Evolutionary conservation across 345 rosid species (phyloP).

Genomic region (Erucastrum elatum): DNA sequence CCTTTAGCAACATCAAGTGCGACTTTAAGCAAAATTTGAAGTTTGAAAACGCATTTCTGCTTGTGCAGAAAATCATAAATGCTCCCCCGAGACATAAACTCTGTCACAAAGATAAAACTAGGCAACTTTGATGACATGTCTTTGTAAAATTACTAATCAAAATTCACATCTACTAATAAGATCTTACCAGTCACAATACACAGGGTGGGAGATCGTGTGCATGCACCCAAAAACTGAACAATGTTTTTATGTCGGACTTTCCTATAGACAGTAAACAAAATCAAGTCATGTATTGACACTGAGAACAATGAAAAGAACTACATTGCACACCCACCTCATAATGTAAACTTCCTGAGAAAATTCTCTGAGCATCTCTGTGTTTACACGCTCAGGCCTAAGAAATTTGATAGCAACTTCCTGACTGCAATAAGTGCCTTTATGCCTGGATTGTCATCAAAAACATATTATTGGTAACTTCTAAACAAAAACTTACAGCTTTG

Average conservation of each 20-base stretch:
- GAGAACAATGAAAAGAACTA: conserved; percentile 9
- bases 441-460: conserved; percentile 50
- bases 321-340: conserved; percentile 68
- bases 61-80: conserved; percentile 87
- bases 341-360: conserved; percentile 94
- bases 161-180: background rate
- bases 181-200: conserved; percentile 91
- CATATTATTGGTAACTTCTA: conserved; percentile 18
- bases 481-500: background rate
- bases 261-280: conserved; percentile 45
- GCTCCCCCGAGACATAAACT: conserved; percentile 95
- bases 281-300: background rate
- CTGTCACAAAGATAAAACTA: conserved; percentile 47
- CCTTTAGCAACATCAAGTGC: conserved; percentile 94
- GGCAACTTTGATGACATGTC: conserved; percentile 8
- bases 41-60: conserved; percentile 74
- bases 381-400: conserved; percentile 79
- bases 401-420: conserved; percentile 97
- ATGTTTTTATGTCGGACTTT: conserved; percentile 92
- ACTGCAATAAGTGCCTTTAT: conserved; percentile 81
- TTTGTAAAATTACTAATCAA: background rate
- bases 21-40: conserved; percentile 77
- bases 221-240: conserved; percentile 93
- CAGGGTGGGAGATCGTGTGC: conserved; percentile 76
- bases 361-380: conserved; percentile 70